Evolutionary conservation across 139 green algal genomes (phyloP).

Genomic region (Closterium sp.): DNA sequence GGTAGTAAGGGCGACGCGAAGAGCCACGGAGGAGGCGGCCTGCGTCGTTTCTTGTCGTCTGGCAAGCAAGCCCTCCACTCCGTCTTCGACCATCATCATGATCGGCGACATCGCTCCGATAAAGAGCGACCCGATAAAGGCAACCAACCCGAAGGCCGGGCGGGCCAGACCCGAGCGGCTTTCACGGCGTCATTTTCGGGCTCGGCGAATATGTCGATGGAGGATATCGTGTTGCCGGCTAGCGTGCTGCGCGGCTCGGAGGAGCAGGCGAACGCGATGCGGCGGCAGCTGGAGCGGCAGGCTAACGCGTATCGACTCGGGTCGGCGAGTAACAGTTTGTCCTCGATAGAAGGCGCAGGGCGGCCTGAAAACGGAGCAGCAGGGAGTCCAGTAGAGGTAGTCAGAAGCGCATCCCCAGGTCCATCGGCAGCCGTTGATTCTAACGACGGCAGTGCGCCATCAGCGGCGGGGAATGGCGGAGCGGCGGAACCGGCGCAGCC

Average conservation of each 20-base stretch:
- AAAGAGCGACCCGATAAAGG: neutral
- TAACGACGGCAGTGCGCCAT: neutral
- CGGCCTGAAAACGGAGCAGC: neutral
- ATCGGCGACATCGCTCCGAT: neutral
- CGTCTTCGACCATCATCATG: neutral
- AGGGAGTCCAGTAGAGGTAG: neutral
- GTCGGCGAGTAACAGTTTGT: neutral
- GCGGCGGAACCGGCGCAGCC: neutral
- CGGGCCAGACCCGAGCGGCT: neutral
- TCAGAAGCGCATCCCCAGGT: neutral
- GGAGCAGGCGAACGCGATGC: neutral
- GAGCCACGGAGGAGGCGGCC: neutral
- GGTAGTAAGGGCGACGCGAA: neutral
- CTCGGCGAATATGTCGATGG: neutral
- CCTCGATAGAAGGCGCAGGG: neutral
- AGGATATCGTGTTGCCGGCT: neutral
- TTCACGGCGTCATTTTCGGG: neutral
- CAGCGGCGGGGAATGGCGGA: neutral
- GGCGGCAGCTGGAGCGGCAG: neutral
- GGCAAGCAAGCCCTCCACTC: neutral
- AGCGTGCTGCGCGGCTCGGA: neutral
- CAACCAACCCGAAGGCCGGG: neutral
- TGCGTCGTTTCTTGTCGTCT: neutral
- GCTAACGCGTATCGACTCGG: neutral
- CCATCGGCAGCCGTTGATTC: neutral